These are phyloP conservation scores for Globisporangium alternatum DNA, from an alignment of 352 stramenopile species.

Conservation along the genomic window DNA sequence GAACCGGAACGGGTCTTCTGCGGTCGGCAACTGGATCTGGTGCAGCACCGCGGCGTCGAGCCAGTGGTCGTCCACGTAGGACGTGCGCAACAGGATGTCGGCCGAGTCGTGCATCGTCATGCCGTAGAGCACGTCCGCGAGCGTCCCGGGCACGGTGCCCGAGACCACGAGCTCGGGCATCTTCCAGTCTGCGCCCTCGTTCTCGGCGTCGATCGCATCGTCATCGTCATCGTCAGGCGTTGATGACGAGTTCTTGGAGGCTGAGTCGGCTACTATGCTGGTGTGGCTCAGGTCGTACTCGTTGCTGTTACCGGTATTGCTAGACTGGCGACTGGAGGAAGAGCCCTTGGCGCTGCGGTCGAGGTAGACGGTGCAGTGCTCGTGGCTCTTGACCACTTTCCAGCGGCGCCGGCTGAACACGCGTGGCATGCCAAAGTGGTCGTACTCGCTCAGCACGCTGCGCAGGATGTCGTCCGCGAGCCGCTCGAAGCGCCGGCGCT, in stretches of 20 bases:
- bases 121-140: conserved; percentile 20
- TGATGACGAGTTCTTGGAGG: not conserved
- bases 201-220: not conserved
- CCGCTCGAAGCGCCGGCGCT: conserved; percentile 4
- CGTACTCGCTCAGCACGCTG: conserved; percentile 13
- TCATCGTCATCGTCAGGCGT: not conserved
- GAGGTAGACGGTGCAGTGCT: conserved; percentile 16
- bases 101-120: conserved; percentile 17
- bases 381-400: conserved; percentile 17
- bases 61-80: conserved; percentile 20
- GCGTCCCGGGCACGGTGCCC: conserved; percentile 12
- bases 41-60: conserved; percentile 18
- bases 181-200: conserved; percentile 12
- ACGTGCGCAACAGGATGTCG: conserved; percentile 17
- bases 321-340: not conserved
- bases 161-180: conserved; percentile 18
- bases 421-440: conserved; percentile 13
- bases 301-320: conserved; percentile 4
- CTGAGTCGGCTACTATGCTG: not conserved
- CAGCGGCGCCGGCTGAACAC: conserved; percentile 10
- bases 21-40: conserved; percentile 14
- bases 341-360: conserved; percentile 7
- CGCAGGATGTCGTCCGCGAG: conserved; percentile 11
- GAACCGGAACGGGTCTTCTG: conserved; percentile 17
- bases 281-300: conserved; percentile 4